These are phyloP conservation scores for Aegilops sharonensis DNA, from an alignment of 176 grass and related monocot genomes.

Conservation along the genomic window DNA sequence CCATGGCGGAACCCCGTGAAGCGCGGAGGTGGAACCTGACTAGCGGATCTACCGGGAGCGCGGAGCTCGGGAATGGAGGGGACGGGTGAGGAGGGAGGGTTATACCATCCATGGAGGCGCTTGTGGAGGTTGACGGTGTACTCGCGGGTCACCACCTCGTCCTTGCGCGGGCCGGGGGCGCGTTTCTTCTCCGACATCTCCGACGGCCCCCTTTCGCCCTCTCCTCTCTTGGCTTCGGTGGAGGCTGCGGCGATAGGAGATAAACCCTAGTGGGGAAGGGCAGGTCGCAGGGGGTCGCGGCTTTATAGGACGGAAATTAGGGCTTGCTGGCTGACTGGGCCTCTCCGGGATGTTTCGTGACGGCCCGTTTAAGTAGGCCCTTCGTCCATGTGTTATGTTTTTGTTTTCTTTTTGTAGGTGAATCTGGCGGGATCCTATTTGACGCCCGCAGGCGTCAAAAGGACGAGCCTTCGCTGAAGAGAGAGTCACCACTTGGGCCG, in stretches of 20 bases:
- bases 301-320: conserved; percentile 39
- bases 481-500: no score
- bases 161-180: conserved; percentile 50
- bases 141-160: conserved; percentile 70
- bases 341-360: neutral
- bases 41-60: neutral
- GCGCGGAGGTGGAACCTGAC: neutral
- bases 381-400: neutral
- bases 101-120: conserved; percentile 74
- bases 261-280: conserved; percentile 24
- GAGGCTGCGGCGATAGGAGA: conserved; percentile 43
- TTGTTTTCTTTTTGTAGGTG: no score
- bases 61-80: neutral
- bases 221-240: neutral
- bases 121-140: conserved; percentile 82
- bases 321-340: neutral
- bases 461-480: no score
- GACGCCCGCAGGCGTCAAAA: no score
- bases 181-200: conserved; percentile 60
- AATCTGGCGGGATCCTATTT: no score
- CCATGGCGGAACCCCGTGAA: neutral
- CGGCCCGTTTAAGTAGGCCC: neutral
- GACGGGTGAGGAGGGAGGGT: no score
- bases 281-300: neutral
- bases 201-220: conserved; percentile 17